Evolutionary conservation across 2,329 filamentous ascomycete species (phyloP).

Genomic region (Penicillium psychrosexuale): DNA sequence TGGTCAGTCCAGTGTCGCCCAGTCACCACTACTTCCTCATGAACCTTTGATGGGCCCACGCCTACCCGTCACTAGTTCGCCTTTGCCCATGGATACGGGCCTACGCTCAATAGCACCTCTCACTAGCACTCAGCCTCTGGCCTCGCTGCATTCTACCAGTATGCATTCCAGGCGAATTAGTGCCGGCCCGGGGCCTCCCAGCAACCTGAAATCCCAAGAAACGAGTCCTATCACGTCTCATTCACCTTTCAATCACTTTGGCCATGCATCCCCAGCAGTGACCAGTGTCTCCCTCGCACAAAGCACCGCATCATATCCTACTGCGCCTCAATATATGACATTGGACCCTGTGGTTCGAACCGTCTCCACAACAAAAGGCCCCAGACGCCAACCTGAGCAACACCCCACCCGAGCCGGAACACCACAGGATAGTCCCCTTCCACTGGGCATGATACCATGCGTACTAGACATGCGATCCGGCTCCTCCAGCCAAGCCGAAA

Average conservation of each 20-base stretch:
- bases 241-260: conserved; percentile 32
- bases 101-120: conserved; percentile 24
- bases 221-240: conserved; percentile 36
- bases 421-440: conserved; percentile 12
- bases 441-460: conserved; percentile 36
- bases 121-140: conserved; percentile 13
- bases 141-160: conserved; percentile 34
- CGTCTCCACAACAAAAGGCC: conserved; percentile 21
- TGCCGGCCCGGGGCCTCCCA: conserved; percentile 27
- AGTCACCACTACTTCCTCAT: conserved; percentile 36
- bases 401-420: conserved; percentile 9
- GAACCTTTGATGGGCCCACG: conserved; percentile 31
- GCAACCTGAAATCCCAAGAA: conserved; percentile 34
- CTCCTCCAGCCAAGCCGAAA: conserved; percentile 42
- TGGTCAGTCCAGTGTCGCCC: conserved; percentile 32
- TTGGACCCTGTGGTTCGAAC: conserved; percentile 29
- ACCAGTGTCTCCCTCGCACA: conserved; percentile 20
- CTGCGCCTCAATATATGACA: conserved; percentile 23
- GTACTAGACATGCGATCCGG: conserved; percentile 42
- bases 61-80: conserved; percentile 24
- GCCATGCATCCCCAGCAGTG: conserved; percentile 31
- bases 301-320: conserved; percentile 17
- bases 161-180: conserved; percentile 34
- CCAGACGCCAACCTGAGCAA: conserved; percentile 21
- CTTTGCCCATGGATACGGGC: conserved; percentile 26